Conservation (phyloP, 1,284 basidiomycete genomes). For the Trichosporon asahii region DNA sequence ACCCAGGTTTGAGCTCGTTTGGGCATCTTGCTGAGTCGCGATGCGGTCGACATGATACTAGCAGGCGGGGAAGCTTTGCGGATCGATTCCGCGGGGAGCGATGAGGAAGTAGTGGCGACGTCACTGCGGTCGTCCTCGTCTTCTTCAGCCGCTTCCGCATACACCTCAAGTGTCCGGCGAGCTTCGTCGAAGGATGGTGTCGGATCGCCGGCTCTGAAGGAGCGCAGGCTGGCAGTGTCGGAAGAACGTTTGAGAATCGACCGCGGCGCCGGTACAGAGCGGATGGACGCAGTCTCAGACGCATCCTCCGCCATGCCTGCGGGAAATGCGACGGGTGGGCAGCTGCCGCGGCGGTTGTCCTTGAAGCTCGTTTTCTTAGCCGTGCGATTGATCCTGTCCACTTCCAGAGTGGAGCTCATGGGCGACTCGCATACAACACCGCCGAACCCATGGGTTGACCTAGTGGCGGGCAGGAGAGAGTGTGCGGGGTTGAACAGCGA, state of each 20-base stretch:
- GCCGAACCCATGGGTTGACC: background rate
- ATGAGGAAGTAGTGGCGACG: background rate
- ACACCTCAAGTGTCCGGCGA: background rate
- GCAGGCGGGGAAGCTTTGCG: background rate
- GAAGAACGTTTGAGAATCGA: constrained; percentile 5
- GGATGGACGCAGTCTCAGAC: constrained; percentile 3
- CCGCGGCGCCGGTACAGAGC: background rate
- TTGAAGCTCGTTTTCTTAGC: background rate
- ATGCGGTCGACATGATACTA: constrained; percentile 2
- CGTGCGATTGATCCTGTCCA: background rate
- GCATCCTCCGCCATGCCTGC: background rate
- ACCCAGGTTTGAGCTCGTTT: background rate
- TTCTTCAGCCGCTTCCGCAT: background rate
- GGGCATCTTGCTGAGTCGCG: background rate
- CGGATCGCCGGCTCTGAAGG: background rate
- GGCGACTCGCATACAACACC: background rate
- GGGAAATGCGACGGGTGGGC: background rate
- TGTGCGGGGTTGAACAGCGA: background rate
- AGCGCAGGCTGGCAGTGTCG: background rate
- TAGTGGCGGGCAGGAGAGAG: background rate
- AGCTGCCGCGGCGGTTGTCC: background rate
- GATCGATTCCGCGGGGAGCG: background rate
- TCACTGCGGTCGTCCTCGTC: background rate
- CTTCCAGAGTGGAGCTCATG: background rate
- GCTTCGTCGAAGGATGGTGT: background rate